Base-by-base conservation (phyloP, 176 grass and related monocot species). In the Oryza meyeriana region DNA sequence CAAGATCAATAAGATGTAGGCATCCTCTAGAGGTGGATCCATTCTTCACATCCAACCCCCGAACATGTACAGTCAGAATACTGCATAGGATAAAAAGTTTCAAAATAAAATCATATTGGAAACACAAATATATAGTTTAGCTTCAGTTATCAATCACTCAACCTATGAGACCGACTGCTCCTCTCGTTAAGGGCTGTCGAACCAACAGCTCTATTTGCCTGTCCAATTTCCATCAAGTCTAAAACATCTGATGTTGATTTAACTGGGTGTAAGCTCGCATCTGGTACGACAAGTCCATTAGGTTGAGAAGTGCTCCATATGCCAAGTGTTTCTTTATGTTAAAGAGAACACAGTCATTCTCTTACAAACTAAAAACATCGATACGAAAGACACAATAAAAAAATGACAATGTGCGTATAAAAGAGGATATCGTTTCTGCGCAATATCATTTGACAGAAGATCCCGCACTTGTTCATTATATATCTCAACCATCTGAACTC, bases 381-480 rank as follows among this genome's bases (percentile, higher is more conserved):
- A 67, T 10, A 61, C 22, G 67, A 61, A 24, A 45, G 72, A 55
- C 66, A 24, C 24, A 62, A 47, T 4, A 0, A 76, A 71, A 85
- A 48, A 83, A 63, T 40, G 2, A 2, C 0, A 16, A 58, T 61
- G 32, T 69, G 47, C 3, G 1, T 77, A 79, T 34, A 69, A 42
- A 78, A 42, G 90, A 95, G 96, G 93, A 99, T 99, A 99, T 99
- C 93, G 81, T 93, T 90, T 99, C 27, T 99, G 96, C 32, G 90
- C 84, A 74, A 92, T 79, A 85, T 95, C 87, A 22, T 91, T 93
- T 80, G 88, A 93, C 18, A 99, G 80, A 64, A 99, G 87, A 91
- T 99, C 96, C 5, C 96, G 90, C 22, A 99, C 89, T 99, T 99
- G 96, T 74, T 99, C 96, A 80, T 99, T 99, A 66, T 99, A 99